These are phyloP conservation scores for Pythium insidiosum DNA, from an alignment of 352 stramenopile genomes.

Conservation along the genomic window DNA sequence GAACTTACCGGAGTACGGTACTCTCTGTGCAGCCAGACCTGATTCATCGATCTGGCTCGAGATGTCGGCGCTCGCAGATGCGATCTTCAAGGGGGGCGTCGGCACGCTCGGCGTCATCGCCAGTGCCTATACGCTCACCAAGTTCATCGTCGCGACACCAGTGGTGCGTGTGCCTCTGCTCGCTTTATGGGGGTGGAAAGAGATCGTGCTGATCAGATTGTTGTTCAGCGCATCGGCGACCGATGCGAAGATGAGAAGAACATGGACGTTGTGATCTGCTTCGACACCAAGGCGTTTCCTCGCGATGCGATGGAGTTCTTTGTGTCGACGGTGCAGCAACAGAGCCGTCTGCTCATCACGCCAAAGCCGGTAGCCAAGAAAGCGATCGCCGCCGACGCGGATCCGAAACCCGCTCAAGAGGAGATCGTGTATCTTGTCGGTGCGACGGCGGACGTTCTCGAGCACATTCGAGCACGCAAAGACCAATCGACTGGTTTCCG, in stretches of 20 bases:
- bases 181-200: no score
- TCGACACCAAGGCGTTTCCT: conserved; percentile 51
- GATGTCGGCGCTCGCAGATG: conserved; percentile 52
- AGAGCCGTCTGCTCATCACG: conserved; percentile 46
- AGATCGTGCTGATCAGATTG: no score
- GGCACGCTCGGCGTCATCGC: conserved; percentile 62
- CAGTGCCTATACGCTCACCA: conserved; percentile 69
- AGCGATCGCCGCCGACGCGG: conserved; percentile 7
- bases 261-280: conserved; percentile 69
- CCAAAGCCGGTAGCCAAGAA: conserved; percentile 36
- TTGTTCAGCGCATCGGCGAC: conserved; percentile 44
- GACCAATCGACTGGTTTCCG: no score
- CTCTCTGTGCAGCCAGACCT: neutral
- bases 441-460: conserved; percentile 32
- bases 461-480: conserved; percentile 51
- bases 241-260: conserved; percentile 41
- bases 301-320: conserved; percentile 52
- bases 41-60: neutral
- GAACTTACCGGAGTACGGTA: neutral
- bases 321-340: conserved; percentile 45
- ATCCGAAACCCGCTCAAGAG: conserved; percentile 3
- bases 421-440: conserved; percentile 51
- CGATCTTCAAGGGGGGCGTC: conserved; percentile 60
- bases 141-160: conserved; percentile 69
- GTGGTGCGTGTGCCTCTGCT: conserved; percentile 56